Percentiles rank a stretch among this genome's conserved stretches.
These are phyloP conservation scores for Metahyphopichia silvanorum DNA, from an alignment of 805 yeast species.

Conservation along the genomic window DNA sequence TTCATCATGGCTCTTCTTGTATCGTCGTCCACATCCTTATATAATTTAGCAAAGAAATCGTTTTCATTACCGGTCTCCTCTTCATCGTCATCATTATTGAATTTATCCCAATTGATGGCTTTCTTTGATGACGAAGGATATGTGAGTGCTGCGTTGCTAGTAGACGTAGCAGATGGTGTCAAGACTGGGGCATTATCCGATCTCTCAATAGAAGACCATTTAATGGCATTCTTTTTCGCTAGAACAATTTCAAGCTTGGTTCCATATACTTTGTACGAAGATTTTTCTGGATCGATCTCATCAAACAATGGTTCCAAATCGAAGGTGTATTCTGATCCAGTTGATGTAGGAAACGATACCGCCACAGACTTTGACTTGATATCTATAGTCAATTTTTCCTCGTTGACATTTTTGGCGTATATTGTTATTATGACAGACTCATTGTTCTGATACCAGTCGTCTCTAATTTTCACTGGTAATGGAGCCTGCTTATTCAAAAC, in stretches of 20 bases:
- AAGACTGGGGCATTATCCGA: conserved; percentile 11
- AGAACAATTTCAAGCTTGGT: conserved; percentile 76
- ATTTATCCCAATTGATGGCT: conserved; percentile 64
- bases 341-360: conserved; percentile 46
- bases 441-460: conserved; percentile 60
- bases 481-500: conserved; percentile 40
- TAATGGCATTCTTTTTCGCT: conserved; percentile 38
- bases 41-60: conserved; percentile 72
- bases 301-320: conserved; percentile 51
- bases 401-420: conserved; percentile 64
- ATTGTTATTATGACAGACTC: conserved; percentile 60
- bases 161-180: conserved; percentile 6
- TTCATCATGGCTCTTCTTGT: conserved; percentile 95
- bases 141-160: conserved; percentile 12
- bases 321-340: conserved; percentile 56
- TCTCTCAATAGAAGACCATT: conserved; percentile 57
- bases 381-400: conserved; percentile 41
- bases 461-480: conserved; percentile 31
- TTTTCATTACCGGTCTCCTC: conserved; percentile 50
- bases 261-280: conserved; percentile 51
- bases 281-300: conserved; percentile 44
- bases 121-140: conserved; percentile 68
- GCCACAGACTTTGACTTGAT: conserved; percentile 33
- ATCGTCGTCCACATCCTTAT: conserved; percentile 80
- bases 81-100: conserved; percentile 42